Percentiles rank a stretch among this genome's conserved stretches.
Evolutionary conservation across 1,284 basidiomycete species (phyloP).

Genomic region (Phenoliferia sp.): DNA sequence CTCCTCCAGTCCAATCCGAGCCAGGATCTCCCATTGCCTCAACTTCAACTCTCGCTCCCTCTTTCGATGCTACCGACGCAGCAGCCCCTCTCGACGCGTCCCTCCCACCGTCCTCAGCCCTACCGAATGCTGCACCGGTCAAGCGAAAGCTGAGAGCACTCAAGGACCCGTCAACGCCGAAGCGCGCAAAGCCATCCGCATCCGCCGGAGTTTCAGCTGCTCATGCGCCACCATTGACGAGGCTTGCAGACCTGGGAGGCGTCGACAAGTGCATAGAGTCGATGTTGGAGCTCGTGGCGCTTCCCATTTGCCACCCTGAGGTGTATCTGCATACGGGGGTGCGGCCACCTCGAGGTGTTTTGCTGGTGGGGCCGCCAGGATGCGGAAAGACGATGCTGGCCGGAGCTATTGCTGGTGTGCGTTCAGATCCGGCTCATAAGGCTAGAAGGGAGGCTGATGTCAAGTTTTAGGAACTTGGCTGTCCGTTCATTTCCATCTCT

Average conservation of each 20-base stretch:
- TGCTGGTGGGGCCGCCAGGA: conserved; percentile 92
- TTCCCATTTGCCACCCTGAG: conserved; percentile 92
- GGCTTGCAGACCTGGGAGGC: conserved; percentile 79
- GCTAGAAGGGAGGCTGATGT: background rate
- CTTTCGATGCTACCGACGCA: background rate
- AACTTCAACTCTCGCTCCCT: conserved; percentile 5
- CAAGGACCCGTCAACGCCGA: conserved; percentile 25
- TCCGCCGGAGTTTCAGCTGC: background rate
- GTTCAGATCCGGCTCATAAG: conserved; percentile 38
- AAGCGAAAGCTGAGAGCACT: conserved; percentile 28
- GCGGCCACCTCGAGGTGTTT: conserved; percentile 85
- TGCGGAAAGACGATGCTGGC: conserved; percentile 93
- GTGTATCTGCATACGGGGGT: conserved; percentile 91
- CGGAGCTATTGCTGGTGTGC: conserved; percentile 85
- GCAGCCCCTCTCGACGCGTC: background rate
- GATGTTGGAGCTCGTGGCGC: conserved; percentile 88
- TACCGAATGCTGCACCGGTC: background rate
- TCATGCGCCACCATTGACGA: conserved; percentile 19
- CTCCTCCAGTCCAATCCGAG: background rate
- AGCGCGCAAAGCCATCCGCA: conserved; percentile 17
- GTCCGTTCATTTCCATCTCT: conserved; percentile 89
- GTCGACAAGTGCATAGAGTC: conserved; percentile 81
- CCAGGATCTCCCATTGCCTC: conserved; percentile 1
- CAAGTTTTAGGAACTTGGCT: conserved; percentile 65
- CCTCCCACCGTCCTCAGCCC: background rate